phyloP scores from a whole-genome alignment of 1,284 basidiomycete species.

The Fomitopsis schrenkii region DNA sequence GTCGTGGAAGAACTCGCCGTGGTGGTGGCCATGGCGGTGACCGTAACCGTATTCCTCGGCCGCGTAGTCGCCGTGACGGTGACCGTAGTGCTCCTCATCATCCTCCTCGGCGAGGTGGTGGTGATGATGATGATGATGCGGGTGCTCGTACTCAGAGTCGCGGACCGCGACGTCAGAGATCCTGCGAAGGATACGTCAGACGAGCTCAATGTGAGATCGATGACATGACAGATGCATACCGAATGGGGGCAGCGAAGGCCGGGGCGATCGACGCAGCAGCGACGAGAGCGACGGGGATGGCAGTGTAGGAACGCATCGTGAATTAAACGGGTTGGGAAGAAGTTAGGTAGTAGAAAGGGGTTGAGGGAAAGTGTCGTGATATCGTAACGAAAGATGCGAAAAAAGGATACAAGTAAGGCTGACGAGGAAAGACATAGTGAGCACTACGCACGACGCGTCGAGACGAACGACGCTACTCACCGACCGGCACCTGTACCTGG shows the following conservation, averaged over 20 bases:
- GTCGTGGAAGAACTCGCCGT: not conserved
- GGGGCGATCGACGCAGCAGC: not conserved
- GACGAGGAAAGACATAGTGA: not conserved
- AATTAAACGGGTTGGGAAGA: not conserved
- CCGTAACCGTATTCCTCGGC: not conserved
- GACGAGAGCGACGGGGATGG: not conserved
- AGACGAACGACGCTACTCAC: not conserved
- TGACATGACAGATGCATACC: not conserved
- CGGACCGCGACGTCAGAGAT: not conserved
- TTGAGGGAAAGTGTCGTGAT: not conserved
- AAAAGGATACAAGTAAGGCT: slow-evolving; percentile 1
- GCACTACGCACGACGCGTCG: not conserved
- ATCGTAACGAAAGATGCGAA: slow-evolving; percentile 1
- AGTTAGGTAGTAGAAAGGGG: not conserved
- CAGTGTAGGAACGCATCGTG: slow-evolving; percentile 1
- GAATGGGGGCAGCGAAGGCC: not conserved
- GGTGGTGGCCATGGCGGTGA: not conserved
- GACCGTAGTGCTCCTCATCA: not conserved
- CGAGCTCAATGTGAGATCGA: not conserved
- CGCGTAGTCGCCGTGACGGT: not conserved
- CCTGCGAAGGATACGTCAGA: not conserved
- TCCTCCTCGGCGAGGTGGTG: not conserved
- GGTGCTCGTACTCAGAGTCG: not conserved
- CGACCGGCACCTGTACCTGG: slow-evolving; percentile 3
- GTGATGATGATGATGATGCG: not conserved